Evolutionary conservation across 139 green algal genomes (phyloP).

Genomic region (Volvox reticuliferus): DNA sequence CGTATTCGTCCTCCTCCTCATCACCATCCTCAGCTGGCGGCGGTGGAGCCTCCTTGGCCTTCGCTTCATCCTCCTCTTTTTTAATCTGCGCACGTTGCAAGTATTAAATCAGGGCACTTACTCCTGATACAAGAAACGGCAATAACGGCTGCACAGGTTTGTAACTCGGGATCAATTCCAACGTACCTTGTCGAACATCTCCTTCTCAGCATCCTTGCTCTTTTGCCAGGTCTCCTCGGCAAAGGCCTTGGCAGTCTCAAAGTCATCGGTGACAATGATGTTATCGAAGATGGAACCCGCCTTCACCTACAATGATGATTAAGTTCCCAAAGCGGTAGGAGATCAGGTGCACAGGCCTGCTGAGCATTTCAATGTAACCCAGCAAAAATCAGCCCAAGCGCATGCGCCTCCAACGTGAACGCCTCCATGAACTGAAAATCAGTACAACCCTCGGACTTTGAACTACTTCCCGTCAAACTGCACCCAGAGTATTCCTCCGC

Average conservation of each 20-base stretch:
- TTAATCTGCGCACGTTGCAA: slow-evolving; percentile 8
- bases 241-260: slow-evolving; percentile 80
- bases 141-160: no score
- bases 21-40: background rate
- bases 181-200: slow-evolving; percentile 70
- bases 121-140: no score
- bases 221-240: slow-evolving; percentile 83
- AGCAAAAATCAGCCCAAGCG: background rate
- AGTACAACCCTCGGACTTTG: no score
- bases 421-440: no score
- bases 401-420: no score
- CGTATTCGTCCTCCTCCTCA: slow-evolving; percentile 30
- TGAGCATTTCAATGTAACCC: background rate
- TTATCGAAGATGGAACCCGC: slow-evolving; percentile 93
- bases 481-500: background rate
- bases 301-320: slow-evolving; percentile 75
- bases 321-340: background rate
- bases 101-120: no score
- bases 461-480: no score
- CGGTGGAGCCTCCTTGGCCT: slow-evolving; percentile 42
- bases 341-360: background rate
- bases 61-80: slow-evolving; percentile 55
- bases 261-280: slow-evolving; percentile 88
- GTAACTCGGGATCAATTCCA: no score
- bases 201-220: slow-evolving; percentile 85